phyloP scores from a whole-genome alignment of 441 rosid species.

The Pelargonium fulgidum region DNA sequence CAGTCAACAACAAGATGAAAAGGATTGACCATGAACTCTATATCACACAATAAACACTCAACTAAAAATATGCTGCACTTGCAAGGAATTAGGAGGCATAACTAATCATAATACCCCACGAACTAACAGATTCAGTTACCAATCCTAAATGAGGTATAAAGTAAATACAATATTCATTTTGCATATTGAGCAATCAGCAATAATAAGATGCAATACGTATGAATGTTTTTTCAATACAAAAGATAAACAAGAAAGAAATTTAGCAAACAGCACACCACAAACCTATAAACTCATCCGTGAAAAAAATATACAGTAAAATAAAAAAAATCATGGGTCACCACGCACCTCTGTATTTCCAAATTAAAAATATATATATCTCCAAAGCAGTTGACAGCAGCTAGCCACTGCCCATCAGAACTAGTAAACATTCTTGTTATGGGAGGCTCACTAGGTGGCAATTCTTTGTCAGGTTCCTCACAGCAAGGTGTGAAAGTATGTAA shows the following conservation, averaged over 20 bases:
- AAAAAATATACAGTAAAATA: not conserved
- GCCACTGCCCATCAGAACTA: conserved; percentile 81
- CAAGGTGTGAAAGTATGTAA: conserved; percentile 61
- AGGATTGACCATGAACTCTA: not conserved
- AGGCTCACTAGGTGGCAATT: conserved; percentile 51
- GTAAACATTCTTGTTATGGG: conserved; percentile 84
- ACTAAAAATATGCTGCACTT: not conserved
- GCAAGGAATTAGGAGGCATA: not conserved
- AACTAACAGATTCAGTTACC: not conserved
- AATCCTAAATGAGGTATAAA: not conserved
- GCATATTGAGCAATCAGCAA: not conserved
- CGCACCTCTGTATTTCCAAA: conserved; percentile 72
- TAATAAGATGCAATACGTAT: not conserved
- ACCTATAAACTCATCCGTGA: not conserved
- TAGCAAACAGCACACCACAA: not conserved
- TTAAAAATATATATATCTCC: conserved; percentile 80
- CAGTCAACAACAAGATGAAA: no score
- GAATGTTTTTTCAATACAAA: no score
- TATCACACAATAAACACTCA: not conserved
- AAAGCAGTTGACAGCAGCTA: conserved; percentile 86
- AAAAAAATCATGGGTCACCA: conserved; percentile 1
- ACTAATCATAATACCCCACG: not conserved
- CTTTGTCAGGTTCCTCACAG: conserved; percentile 39
- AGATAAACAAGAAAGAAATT: no score
- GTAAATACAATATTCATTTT: not conserved